Base-by-base conservation (phyloP, 495 filamentous ascomycete species). In the Hyphodiscus hymeniophilus region DNA sequence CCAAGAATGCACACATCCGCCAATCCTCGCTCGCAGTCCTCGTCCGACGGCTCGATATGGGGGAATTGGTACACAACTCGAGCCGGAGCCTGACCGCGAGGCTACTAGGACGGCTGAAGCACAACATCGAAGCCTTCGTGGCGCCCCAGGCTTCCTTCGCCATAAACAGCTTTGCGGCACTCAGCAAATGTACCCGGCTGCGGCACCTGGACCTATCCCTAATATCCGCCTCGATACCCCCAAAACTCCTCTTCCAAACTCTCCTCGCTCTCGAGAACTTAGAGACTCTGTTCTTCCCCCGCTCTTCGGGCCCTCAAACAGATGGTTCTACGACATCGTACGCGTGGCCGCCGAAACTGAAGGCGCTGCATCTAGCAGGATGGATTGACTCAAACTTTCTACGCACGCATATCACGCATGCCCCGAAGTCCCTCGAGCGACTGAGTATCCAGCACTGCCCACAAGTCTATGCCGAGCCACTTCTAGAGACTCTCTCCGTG, bases 91-190 rank as follows among this genome's bases (percentile, higher is more conserved):
- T 76, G 18, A 86, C 81, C 1, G 81, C 83, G 16, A 68, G 82
- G 31, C 60, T 89, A 11, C 57, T 89, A 16, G 75, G 76, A 3
- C 63, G 79, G 16, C 66, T 78, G 10, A 82, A 82, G 45, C 62
- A 57, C 17, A 71, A 66, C 16, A 61, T 89, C 7, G 72, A 79
- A 38, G 64, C 66, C 24, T 84, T 89, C 55, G 62, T 77, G 28
- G 84, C 84, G 12, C 84, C 84, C 0, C 78, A 77, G 38, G 69
- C 78, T 2, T 74, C 72, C 10, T 89, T 89, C 55, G 70, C 72
- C 7, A 63, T 80, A 35, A 84, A 82, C 51, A 78, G 75, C 52
- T 73, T 85, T 47, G 76, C 81, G 10, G 68, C 79, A 11, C 60
- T 88, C 13, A 67, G 73, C 11, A 82, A 84, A 68, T 85, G 81